Evolutionary conservation across 2,329 filamentous ascomycete species (phyloP).

Genomic region (Ophiobolus disseminans): DNA sequence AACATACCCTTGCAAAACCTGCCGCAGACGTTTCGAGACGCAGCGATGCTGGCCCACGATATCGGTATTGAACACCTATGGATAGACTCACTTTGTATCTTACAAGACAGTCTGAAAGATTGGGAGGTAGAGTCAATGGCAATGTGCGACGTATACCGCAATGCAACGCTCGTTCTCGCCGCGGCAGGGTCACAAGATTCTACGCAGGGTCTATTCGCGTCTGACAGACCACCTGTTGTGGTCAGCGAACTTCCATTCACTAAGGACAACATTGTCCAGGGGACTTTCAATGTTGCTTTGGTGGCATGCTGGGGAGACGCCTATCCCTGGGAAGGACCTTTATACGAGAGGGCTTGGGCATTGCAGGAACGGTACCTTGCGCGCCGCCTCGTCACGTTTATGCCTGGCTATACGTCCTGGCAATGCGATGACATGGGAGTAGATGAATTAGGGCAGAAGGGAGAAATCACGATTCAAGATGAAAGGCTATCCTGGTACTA

Average conservation of each 20-base stretch:
- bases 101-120: background rate
- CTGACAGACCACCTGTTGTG: background rate
- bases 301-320: too few relatives aligned
- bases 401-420: slow-evolving; percentile 4
- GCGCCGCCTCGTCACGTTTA: background rate
- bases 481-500: background rate
- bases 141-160: background rate
- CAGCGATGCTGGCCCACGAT: background rate
- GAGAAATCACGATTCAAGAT: too few relatives aligned
- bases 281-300: background rate
- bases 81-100: background rate
- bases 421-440: background rate
- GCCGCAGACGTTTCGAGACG: background rate
- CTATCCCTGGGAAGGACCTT: background rate
- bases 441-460: background rate
- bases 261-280: background rate
- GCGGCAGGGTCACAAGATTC: slow-evolving; percentile 3
- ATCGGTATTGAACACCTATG: background rate
- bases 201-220: slow-evolving; percentile 2
- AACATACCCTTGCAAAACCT: background rate
- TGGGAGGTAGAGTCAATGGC: background rate
- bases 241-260: background rate
- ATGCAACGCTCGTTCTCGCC: slow-evolving; percentile 2
- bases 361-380: slow-evolving; percentile 7
- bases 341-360: slow-evolving; percentile 5